Evolutionary conservation across 345 rosid genomes (phyloP), one percentile per base, ranked within the genome.

Genomic region (Salix dunnii): DNA sequence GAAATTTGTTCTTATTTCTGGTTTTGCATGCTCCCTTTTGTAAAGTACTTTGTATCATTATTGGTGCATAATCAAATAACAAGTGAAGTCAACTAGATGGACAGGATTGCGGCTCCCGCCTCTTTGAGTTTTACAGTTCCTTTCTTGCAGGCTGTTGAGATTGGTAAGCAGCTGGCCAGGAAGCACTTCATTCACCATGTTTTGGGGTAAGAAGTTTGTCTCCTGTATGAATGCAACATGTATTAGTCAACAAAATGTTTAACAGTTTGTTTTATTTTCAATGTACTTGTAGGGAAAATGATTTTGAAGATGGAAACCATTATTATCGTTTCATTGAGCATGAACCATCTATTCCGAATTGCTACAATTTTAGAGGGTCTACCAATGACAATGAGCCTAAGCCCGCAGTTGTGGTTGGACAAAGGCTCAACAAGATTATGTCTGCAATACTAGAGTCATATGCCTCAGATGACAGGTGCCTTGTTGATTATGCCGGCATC

Each of bases 151-250:
- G 99, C 91, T 31, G 75, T 91, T 55, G 95, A 87, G 82, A 86
- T 87, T 70, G 96, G 94, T n/a, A 96, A 83, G 90, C 79, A 69
- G 61, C 74, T 96, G 25, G 93, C 90, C 51, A 82, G 82, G 74
- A 96, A 86, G 84, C 97, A 96, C 81, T 96, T 90, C 81, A 86
- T 96, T 75, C 97, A 91, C 82, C 93, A 93, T 67, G 96, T 93
- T 42, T 92, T 93, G 72, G 91, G 99, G 99, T 96, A 86, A 64
- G 79, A 73, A 42, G 30, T 38, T 28, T 28, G 75, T 7, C 35
- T 72, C 64, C 12, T 0, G 33, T 40, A 40, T 42, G 68, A 33
- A 17, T 55, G 28, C 28, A 55, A n/a, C 3, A 58, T n/a, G 28
- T 21, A n/a, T 58, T 58, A 5, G 25, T n/a, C 62, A n/a, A 1